Evolutionary conservation across 2,329 filamentous ascomycete genomes (phyloP).

Genomic region (Exophiala oligosperma): DNA sequence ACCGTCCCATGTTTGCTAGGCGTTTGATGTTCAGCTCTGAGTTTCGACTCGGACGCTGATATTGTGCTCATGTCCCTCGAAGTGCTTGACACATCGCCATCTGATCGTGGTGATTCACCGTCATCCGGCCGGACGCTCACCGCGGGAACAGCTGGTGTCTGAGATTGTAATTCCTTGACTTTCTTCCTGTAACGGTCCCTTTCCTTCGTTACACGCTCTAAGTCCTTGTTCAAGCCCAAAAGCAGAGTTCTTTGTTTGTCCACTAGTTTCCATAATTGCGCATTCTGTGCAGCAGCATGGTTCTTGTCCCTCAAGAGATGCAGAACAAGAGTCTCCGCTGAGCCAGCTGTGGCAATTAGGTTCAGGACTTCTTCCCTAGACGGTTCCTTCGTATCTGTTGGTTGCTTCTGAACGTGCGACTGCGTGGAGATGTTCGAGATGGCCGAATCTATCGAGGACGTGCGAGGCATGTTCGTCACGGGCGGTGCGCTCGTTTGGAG

Average conservation of each 20-base stretch:
- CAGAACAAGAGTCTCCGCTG: slow-evolving; percentile 82
- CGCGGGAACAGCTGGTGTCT: slow-evolving; percentile 37
- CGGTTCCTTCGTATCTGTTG: slow-evolving; percentile 57
- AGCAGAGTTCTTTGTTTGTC: slow-evolving; percentile 97
- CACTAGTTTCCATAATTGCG: slow-evolving; percentile 90
- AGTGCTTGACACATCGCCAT: slow-evolving; percentile 25
- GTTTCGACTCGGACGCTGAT: slow-evolving; percentile 4
- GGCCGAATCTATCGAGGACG: slow-evolving; percentile 90
- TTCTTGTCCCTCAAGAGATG: slow-evolving; percentile 90
- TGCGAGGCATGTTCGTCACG: slow-evolving; percentile 58
- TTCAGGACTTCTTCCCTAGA: slow-evolving; percentile 73
- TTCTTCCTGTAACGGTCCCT: slow-evolving; percentile 93
- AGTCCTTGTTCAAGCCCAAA: slow-evolving; percentile 86
- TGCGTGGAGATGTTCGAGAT: slow-evolving; percentile 70
- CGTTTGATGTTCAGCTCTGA: slow-evolving; percentile 6
- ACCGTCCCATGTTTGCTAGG: not conserved
- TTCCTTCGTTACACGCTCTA: slow-evolving; percentile 87
- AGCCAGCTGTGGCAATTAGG: slow-evolving; percentile 81
- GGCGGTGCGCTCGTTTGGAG: slow-evolving; percentile 4
- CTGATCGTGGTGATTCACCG: slow-evolving; percentile 25
- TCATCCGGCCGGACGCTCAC: slow-evolving; percentile 31
- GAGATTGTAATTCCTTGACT: slow-evolving; percentile 69
- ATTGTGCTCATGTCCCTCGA: slow-evolving; percentile 2
- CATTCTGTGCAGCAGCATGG: slow-evolving; percentile 82
- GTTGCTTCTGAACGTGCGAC: slow-evolving; percentile 59